phyloP scores from a whole-genome alignment of 805 yeast species.

The Nakazawaea laoshanensis region DNA sequence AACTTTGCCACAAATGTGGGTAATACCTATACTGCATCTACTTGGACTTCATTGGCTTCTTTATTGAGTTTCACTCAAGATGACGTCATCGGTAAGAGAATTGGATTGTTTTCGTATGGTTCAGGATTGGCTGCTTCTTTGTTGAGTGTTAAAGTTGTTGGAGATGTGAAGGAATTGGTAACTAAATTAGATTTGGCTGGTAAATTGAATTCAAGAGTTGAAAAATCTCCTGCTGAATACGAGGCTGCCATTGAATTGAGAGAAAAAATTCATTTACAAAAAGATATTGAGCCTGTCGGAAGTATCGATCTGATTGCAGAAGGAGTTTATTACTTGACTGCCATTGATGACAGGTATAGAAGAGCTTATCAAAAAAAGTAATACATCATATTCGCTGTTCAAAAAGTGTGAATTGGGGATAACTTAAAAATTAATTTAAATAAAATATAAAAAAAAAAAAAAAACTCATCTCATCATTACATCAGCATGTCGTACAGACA shows the following conservation, averaged over 20 bases:
- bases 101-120: slow-evolving; percentile 94
- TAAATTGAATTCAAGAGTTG: slow-evolving; percentile 57
- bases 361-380: slow-evolving; percentile 51
- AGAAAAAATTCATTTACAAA: slow-evolving; percentile 83
- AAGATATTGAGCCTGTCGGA: slow-evolving; percentile 74
- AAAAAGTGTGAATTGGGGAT: no score
- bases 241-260: slow-evolving; percentile 76
- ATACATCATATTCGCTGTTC: neutral
- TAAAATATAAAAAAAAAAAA: neutral
- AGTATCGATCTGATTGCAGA: slow-evolving; percentile 56
- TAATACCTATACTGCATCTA: slow-evolving; percentile 94
- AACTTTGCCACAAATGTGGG: slow-evolving; percentile 93
- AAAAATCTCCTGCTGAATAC: slow-evolving; percentile 71
- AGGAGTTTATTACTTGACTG: slow-evolving; percentile 79
- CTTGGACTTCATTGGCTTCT: slow-evolving; percentile 82
- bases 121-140: slow-evolving; percentile 94
- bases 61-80: slow-evolving; percentile 67
- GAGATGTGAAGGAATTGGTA: slow-evolving; percentile 67
- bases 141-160: slow-evolving; percentile 70
- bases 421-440: no score
- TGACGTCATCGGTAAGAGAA: slow-evolving; percentile 75
- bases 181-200: slow-evolving; percentile 57
- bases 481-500: neutral
- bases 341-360: slow-evolving; percentile 82
- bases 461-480: neutral